Evolutionary conservation across 352 stramenopile genomes (phyloP).

Genomic region (Phytophthora rubi): DNA sequence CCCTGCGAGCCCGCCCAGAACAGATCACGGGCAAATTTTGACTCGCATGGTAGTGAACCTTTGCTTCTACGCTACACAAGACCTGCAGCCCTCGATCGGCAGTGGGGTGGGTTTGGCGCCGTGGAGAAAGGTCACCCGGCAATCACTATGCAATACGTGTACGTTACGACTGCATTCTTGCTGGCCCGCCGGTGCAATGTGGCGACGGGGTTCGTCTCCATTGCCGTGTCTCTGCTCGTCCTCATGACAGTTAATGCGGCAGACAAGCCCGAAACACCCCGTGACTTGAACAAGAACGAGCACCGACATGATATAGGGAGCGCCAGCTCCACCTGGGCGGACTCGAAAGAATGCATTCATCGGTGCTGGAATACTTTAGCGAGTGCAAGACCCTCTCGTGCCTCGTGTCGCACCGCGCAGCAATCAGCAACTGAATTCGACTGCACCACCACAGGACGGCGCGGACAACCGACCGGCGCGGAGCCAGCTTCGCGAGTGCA

Average conservation of each 20-base stretch:
- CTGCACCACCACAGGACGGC: neutral
- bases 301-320: slow-evolving; percentile 40
- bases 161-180: neutral
- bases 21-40: slow-evolving; percentile 42
- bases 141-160: neutral
- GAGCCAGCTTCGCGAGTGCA: slow-evolving; percentile 23
- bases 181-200: slow-evolving; percentile 10
- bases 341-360: slow-evolving; percentile 35
- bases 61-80: slow-evolving; percentile 19
- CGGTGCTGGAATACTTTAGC: too few relatives aligned
- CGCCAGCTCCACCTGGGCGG: slow-evolving; percentile 2
- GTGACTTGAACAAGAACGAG: slow-evolving; percentile 22
- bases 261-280: slow-evolving; percentile 23
- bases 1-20: slow-evolving; percentile 1
- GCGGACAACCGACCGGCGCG: slow-evolving; percentile 5
- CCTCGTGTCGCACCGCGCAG: neutral
- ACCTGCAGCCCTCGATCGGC: slow-evolving; percentile 10
- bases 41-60: slow-evolving; percentile 4
- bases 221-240: slow-evolving; percentile 25
- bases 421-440: slow-evolving; percentile 16
- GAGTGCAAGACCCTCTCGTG: neutral
- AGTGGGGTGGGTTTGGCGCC: slow-evolving; percentile 8
- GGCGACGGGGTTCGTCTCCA: slow-evolving; percentile 14
- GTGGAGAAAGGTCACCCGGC: slow-evolving; percentile 22
- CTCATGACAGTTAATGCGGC: slow-evolving; percentile 22